Evolutionary conservation across 192 early-diverging fungal species (phyloP).

Genomic region (Coemansia sp.): DNA sequence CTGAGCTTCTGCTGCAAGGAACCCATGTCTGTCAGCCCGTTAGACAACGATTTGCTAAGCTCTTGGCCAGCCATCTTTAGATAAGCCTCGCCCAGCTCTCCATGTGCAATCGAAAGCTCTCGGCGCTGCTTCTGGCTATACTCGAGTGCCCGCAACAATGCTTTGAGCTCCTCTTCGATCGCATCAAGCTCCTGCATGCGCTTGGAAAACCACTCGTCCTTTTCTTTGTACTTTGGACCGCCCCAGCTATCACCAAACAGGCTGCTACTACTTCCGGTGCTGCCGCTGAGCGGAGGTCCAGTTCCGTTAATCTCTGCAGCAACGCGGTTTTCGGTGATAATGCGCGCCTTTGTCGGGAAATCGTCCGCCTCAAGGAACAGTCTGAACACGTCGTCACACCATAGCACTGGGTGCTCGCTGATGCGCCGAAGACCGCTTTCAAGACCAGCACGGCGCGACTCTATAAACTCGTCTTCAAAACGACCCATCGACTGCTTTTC

Average conservation of each 20-base stretch:
- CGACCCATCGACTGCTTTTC: slow-evolving; percentile 91
- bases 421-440: slow-evolving; percentile 83
- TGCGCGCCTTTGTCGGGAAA: slow-evolving; percentile 63
- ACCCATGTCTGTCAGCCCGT: slow-evolving; percentile 68
- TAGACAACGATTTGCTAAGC: slow-evolving; percentile 63
- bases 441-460: slow-evolving; percentile 76
- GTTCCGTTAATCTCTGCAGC: slow-evolving; percentile 43
- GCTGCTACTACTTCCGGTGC: slow-evolving; percentile 16
- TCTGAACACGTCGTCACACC: slow-evolving; percentile 76
- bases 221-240: slow-evolving; percentile 65
- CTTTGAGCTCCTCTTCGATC: slow-evolving; percentile 74
- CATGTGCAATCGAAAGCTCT: slow-evolving; percentile 66
- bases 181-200: slow-evolving; percentile 73
- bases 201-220: slow-evolving; percentile 75
- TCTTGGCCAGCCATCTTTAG: slow-evolving; percentile 69
- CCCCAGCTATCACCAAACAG: slow-evolving; percentile 73
- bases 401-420: slow-evolving; percentile 74
- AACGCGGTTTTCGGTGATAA: slow-evolving; percentile 33
- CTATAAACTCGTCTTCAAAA: slow-evolving; percentile 95
- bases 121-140: slow-evolving; percentile 68
- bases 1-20: slow-evolving; percentile 78
- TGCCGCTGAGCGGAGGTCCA: slow-evolving; percentile 23
- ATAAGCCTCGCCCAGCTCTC: slow-evolving; percentile 83
- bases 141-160: slow-evolving; percentile 75
- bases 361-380: slow-evolving; percentile 86